Evolutionary conservation across 1,139 yeast species (phyloP), one percentile per base, ranked within the genome.

Genomic region (Debaryomyces singareniensis): DNA sequence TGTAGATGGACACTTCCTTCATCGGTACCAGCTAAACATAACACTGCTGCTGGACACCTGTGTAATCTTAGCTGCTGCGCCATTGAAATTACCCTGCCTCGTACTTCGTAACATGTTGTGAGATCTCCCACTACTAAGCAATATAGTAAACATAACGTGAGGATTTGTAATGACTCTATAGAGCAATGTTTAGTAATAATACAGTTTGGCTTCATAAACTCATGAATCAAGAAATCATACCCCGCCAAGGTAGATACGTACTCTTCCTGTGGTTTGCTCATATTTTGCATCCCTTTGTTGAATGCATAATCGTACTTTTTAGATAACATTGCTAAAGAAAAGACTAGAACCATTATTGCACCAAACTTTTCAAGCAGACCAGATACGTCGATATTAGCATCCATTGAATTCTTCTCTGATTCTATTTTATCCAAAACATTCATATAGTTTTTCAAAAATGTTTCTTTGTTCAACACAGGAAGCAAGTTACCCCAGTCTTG

Each of bases 31-130:
- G 55, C 51, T 14, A 62, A 47, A 0, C 70, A 71, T 31, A 81
- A 56, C 4, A 86, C 89, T 0, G 93, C 89, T 10, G 89, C 82
- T 10, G 95, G 95, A 55, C 95, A 82, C 40, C 95, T 69, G 49
- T 86, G 95, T 30, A 87, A 63, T 43, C 96, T 74, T 32, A 87
- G 59, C 43, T 87, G 93, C 46, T 84, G 95, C 2, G 91, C 81
- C 89, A 84, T 82, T 16, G 87, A 78, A 4, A 81, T 76, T 5
- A 82, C 78, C 43, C 80, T 64, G 26, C 91, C 89, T 37, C 95
- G 66, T 27, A 81, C 63, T 35, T 79, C 82, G 58, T 85, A 86
- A 35, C 87, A 71, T 2, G 86, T 78, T 10, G 77, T 70, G 24
- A 78, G 71, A 50, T 83, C 87, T 11, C 95, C 94, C 5, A 75